Evolutionary conservation across 176 grass and related monocot genomes (phyloP).

Genomic region (Luzula sylvatica): DNA sequence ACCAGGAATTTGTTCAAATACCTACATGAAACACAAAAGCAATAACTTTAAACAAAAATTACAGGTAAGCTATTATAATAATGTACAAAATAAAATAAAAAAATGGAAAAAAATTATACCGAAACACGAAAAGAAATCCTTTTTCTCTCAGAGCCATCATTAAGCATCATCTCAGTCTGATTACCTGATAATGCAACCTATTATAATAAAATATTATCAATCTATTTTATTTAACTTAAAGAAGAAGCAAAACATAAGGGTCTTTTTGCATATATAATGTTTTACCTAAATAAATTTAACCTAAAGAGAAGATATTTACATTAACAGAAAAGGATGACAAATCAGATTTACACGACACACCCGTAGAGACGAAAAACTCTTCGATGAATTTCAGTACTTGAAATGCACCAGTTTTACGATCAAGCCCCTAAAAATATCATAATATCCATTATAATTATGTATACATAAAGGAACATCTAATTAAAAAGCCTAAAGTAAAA

Average conservation of each 20-base stretch:
- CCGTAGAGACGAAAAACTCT: slow-evolving; percentile 47
- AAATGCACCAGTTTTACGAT: slow-evolving; percentile 45
- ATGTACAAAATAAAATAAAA: neutral
- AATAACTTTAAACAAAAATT: neutral
- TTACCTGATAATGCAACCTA: slow-evolving; percentile 71
- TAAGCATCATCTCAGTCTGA: slow-evolving; percentile 21
- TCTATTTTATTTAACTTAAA: too few species aligned
- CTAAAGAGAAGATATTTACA: slow-evolving; percentile 37
- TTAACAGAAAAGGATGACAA: slow-evolving; percentile 44
- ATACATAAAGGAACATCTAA: neutral
- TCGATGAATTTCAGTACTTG: slow-evolving; percentile 73
- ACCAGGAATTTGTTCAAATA: slow-evolving; percentile 94
- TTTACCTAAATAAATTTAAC: too few species aligned
- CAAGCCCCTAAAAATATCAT: slow-evolving; percentile 39
- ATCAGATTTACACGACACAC: slow-evolving; percentile 62
- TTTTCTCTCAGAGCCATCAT: slow-evolving; percentile 25
- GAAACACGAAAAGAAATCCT: slow-evolving; percentile 47
- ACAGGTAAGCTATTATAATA: neutral
- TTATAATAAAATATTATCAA: slow-evolving; percentile 6
- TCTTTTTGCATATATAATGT: too few species aligned
- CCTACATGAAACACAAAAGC: slow-evolving; percentile 24
- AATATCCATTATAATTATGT: too few species aligned
- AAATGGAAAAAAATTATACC: slow-evolving; percentile 25
- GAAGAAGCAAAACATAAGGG: too few species aligned
- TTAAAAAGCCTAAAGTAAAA: slow-evolving; percentile 11